These are phyloP conservation scores for Cutaneotrichosporon sp. DNA, from an alignment of 1,284 basidiomycete genomes.

Conservation along the genomic window DNA sequence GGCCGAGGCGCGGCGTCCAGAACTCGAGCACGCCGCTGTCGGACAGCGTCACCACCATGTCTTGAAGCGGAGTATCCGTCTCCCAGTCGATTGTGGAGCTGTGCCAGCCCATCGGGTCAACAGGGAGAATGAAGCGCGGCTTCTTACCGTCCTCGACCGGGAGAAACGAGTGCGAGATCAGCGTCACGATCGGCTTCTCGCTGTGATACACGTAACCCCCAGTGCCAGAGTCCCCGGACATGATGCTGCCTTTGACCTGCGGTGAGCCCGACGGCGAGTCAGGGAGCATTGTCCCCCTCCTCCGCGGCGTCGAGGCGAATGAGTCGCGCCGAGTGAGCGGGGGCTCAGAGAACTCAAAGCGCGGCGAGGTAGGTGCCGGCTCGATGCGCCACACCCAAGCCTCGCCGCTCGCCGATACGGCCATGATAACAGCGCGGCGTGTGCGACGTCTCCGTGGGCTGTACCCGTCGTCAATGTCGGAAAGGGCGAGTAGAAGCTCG, in stretches of 20 bases:
- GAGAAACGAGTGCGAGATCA: slow-evolving; percentile 41
- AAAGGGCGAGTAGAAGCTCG: slow-evolving; percentile 46
- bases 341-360: slow-evolving; percentile 11
- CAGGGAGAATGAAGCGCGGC: slow-evolving; percentile 59
- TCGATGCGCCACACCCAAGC: slow-evolving; percentile 51
- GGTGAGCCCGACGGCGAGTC: background rate
- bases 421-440: slow-evolving; percentile 47
- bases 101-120: slow-evolving; percentile 87
- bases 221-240: background rate
- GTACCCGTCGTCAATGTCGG: slow-evolving; percentile 52
- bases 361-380: slow-evolving; percentile 26
- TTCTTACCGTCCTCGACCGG: slow-evolving; percentile 30
- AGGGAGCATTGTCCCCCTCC: background rate
- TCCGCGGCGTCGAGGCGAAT: background rate
- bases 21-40: slow-evolving; percentile 72
- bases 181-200: slow-evolving; percentile 32
- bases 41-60: slow-evolving; percentile 74
- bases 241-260: background rate
- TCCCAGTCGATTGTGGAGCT: slow-evolving; percentile 54
- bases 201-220: slow-evolving; percentile 19
- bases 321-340: background rate
- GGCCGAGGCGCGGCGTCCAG: slow-evolving; percentile 66
- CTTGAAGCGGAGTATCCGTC: slow-evolving; percentile 55
- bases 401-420: slow-evolving; percentile 36
- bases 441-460: slow-evolving; percentile 37